Evolutionary conservation across 345 rosid species (phyloP).

Genomic region (Aquilaria yunnanensis): DNA sequence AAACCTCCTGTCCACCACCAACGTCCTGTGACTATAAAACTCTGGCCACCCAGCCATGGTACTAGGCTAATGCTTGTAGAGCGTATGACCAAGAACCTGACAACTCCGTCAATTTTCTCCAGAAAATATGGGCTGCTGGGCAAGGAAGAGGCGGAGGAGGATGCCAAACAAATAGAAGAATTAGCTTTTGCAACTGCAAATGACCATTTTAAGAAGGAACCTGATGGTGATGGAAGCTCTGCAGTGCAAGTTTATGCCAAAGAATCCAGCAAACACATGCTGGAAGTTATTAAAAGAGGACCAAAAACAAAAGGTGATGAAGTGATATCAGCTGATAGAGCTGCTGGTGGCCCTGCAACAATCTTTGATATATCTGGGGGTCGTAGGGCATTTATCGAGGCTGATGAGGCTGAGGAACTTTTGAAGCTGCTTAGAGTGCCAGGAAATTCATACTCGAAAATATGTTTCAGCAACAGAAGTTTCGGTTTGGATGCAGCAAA

Average conservation of each 20-base stretch:
- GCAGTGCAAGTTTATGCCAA: slow-evolving; percentile 88
- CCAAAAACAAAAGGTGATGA: slow-evolving; percentile 37
- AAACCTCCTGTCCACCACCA: slow-evolving; percentile 24
- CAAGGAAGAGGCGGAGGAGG: slow-evolving; percentile 67
- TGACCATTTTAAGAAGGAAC: slow-evolving; percentile 67
- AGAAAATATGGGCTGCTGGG: slow-evolving; percentile 66
- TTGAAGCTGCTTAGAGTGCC: slow-evolving; percentile 53
- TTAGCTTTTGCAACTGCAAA: slow-evolving; percentile 55
- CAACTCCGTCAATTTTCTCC: slow-evolving; percentile 67
- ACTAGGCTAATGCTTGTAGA: slow-evolving; percentile 71
- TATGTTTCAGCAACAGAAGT: slow-evolving; percentile 84
- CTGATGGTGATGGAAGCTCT: slow-evolving; percentile 89
- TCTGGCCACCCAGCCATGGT: slow-evolving; percentile 88
- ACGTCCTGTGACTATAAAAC: slow-evolving; percentile 51
- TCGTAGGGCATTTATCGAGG: slow-evolving; percentile 68
- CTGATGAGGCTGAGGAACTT: slow-evolving; percentile 61
- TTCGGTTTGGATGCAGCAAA: slow-evolving; percentile 76
- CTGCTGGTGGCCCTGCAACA: slow-evolving; percentile 17
- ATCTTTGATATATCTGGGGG: slow-evolving; percentile 80
- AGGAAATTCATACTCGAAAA: slow-evolving; percentile 44
- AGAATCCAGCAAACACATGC: slow-evolving; percentile 77
- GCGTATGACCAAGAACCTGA: slow-evolving; percentile 72
- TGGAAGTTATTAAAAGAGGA: slow-evolving; percentile 78
- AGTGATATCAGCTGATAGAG: slow-evolving; percentile 14
- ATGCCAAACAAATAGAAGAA: slow-evolving; percentile 69